These are phyloP conservation scores for Malus hybrid DNA, from an alignment of 331 rosid species.

Conservation along the genomic window DNA sequence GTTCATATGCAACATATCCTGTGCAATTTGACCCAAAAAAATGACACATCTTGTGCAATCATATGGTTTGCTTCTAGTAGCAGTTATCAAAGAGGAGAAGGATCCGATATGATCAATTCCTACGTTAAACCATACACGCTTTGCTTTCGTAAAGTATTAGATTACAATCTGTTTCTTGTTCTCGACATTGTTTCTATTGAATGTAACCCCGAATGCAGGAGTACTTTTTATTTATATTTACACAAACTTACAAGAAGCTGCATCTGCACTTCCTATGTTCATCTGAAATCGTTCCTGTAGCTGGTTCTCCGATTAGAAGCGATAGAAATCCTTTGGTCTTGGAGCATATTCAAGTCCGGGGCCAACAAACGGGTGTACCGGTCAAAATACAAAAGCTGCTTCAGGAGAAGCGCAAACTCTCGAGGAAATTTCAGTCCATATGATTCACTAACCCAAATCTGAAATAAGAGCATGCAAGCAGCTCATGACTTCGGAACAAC, in stretches of 20 bases:
- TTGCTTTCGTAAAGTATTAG: background rate
- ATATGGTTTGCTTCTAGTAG: background rate
- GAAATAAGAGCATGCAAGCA: slow-evolving; percentile 9
- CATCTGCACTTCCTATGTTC: slow-evolving; percentile 18
- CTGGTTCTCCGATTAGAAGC: slow-evolving; percentile 62
- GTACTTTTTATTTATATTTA: slow-evolving; percentile 15
- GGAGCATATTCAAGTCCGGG: slow-evolving; percentile 91
- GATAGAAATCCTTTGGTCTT: slow-evolving; percentile 80
- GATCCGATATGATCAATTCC: background rate
- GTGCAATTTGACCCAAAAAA: background rate
- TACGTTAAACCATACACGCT: background rate
- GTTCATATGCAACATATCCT: background rate
- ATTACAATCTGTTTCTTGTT: background rate
- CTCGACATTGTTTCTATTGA: slow-evolving; percentile 9
- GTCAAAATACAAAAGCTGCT: slow-evolving; percentile 93
- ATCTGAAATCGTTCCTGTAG: slow-evolving; percentile 27
- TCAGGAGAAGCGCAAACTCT: slow-evolving; percentile 89
- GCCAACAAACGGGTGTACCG: slow-evolving; percentile 91
- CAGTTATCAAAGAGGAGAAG: background rate
- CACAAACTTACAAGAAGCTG: slow-evolving; percentile 7
- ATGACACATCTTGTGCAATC: background rate
- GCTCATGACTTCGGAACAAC: background rate
- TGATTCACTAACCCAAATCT: slow-evolving; percentile 90
- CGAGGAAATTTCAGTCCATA: slow-evolving; percentile 88
- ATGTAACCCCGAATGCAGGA: slow-evolving; percentile 7